Evolutionary conservation across 2,329 filamentous ascomycete genomes (phyloP), one percentile per base, ranked within the genome.

Genomic region (Talaromyces sp.): DNA sequence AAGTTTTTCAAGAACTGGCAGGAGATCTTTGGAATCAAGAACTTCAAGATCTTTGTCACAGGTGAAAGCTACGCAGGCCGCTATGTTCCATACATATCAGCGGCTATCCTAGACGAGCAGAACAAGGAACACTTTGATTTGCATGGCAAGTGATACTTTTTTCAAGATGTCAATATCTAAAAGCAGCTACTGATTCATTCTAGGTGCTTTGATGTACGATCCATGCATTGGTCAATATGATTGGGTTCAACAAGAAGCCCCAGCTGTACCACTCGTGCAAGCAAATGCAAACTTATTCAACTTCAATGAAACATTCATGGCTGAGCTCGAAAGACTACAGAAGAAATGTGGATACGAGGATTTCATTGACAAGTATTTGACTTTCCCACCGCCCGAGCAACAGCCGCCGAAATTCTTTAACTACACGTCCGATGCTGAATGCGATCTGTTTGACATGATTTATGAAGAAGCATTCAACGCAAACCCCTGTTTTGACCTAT

Each of bases 1-100:
- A 87, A 87, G 45, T 94, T 91, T 74, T 91, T 87, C 80, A 86
- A 87, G 74, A 90, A 90, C 73, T 91, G 91, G 62, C 74, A 90
- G 52, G 77, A 89, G 36, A 85, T 84, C 0, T 91, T 91, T 62
- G 78, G 75, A 13, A 78, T 90, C 62, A 81, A 88, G 33, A 82
- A 82, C 24, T 85, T 82, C 65, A 89, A 88, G 61, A 82, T 91
- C 20, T 94, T 87, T 70, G 83, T 94, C 49, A 81, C 88, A 0
- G 90, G 88, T 6, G 88, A 90, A 69, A 86, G 82, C 0, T 91
- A 89, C 64, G 88, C 83, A 1, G 88, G 88, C n/a, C 73, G 77
- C 59, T 88, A 86, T 63, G 83, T 87, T 1, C 87, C 88, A 0
- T 91, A 90, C 64, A 89, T 92, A 55, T 84, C 87, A 1, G 83